Conservation (phyloP, 2,329 filamentous ascomycete genomes). For the Aspergillus sp. region DNA sequence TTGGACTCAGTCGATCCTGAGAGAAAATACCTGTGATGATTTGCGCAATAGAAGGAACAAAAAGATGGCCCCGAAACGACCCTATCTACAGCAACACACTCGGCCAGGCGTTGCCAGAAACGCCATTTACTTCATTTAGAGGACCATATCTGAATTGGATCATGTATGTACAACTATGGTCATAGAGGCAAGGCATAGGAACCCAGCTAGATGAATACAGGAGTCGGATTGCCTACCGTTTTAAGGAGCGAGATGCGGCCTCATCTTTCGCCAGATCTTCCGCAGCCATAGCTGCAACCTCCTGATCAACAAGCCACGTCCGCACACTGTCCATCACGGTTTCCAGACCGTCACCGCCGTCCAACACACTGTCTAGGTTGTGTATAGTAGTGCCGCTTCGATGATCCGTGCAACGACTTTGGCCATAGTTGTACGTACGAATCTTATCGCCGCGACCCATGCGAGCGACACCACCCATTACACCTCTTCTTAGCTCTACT, state of each 20-base stretch:
- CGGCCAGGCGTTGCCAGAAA: too few relatives aligned
- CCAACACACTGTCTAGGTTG: conserved; percentile 76
- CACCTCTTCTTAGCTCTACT: conserved; percentile 69
- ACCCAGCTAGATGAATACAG: neutral
- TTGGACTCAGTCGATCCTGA: conserved; percentile 79
- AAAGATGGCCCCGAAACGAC: too few relatives aligned
- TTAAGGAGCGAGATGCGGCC: conserved; percentile 5
- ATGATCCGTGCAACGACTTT: conserved; percentile 85
- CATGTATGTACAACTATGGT: neutral
- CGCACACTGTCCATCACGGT: conserved; percentile 74
- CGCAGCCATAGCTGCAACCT: conserved; percentile 67
- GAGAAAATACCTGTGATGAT: conserved; percentile 68
- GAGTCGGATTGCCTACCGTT: conserved; percentile 6
- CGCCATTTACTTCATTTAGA: too few relatives aligned
- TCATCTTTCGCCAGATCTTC: conserved; percentile 55
- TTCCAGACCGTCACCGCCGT: conserved; percentile 69
- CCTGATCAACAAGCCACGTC: conserved; percentile 70
- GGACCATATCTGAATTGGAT: neutral
- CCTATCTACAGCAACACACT: too few relatives aligned
- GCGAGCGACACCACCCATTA: conserved; percentile 70
- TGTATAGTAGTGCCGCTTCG: conserved; percentile 75
- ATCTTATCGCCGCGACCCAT: conserved; percentile 94
- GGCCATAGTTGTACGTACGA: conserved; percentile 78
- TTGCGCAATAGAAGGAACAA: neutral
- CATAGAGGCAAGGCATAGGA: neutral